Conservation (phyloP, 192 early-diverging fungal species). For the Pilobolus umbonatus region DNA sequence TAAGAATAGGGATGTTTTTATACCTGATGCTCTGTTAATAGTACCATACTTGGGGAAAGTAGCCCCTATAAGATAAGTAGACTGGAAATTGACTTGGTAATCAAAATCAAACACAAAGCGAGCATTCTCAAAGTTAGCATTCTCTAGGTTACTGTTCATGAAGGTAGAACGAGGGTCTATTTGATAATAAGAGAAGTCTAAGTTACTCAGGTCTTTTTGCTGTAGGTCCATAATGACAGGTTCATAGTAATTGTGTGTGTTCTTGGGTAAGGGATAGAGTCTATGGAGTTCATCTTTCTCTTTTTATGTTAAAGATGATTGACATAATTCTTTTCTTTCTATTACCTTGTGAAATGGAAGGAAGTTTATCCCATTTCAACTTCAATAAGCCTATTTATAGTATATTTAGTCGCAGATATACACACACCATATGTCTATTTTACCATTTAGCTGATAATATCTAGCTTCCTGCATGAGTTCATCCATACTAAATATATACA, state of each 20-base stretch:
- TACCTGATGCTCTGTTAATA: not conserved
- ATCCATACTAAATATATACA: conserved; percentile 14
- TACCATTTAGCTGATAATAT: conserved; percentile 23
- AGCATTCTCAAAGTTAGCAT: conserved; percentile 4
- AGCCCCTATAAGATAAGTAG: conserved; percentile 1
- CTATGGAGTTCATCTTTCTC: not conserved
- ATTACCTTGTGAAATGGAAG: conserved; percentile 13
- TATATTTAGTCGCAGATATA: not conserved
- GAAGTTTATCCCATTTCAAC: conserved; percentile 8
- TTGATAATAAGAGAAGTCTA: conserved; percentile 9
- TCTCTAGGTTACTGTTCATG: conserved; percentile 6
- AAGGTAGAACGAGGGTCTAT: conserved; percentile 7
- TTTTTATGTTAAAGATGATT: not conserved
- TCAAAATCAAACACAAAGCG: conserved; percentile 9
- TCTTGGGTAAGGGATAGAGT: not conserved
- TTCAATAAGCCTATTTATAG: conserved; percentile 13
- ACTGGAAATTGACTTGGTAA: not conserved
- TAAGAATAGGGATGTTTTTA: not conserved
- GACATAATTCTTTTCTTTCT: not conserved
- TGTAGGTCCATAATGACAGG: not conserved
- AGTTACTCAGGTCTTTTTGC: conserved; percentile 3
- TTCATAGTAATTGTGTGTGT: not conserved
- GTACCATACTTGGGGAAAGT: not conserved
- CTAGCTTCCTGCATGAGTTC: conserved; percentile 26
- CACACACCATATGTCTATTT: not conserved